Evolutionary conservation across 345 rosid species (phyloP).

Genomic region (Dovyalis caffra): DNA sequence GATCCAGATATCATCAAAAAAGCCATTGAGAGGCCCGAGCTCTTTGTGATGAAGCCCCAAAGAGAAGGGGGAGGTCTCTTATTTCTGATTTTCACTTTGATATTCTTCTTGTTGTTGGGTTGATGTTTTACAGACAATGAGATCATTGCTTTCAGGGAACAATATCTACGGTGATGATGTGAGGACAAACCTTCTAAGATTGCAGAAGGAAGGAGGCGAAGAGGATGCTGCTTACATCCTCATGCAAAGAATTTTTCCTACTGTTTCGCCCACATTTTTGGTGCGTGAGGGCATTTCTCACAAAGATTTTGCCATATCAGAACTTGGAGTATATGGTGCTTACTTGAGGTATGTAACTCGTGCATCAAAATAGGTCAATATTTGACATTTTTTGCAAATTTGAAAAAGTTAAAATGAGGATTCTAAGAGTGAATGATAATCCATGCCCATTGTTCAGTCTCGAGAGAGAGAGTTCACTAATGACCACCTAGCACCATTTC

Average conservation of each 20-base stretch:
- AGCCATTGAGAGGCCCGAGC: conserved; percentile 74
- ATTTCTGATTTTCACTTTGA: conserved; percentile 6
- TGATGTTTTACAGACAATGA: not conserved
- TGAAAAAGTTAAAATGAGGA: not conserved
- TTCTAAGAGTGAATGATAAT: not conserved
- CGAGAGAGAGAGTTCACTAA: not conserved
- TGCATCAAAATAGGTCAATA: conserved; percentile 2
- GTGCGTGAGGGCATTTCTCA: conserved; percentile 73
- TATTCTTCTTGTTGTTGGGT: not conserved
- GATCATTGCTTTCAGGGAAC: conserved; percentile 37
- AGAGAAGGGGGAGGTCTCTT: conserved; percentile 96
- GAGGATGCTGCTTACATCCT: conserved; percentile 92
- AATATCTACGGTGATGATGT: conserved; percentile 85
- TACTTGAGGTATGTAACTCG: conserved; percentile 65
- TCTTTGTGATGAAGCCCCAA: conserved; percentile 94
- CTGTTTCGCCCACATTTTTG: conserved; percentile 53
- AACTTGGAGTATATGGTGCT: conserved; percentile 84
- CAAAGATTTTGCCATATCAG: conserved; percentile 73
- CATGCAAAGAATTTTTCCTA: conserved; percentile 96
- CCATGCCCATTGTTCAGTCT: not conserved
- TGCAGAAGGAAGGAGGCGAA: conserved; percentile 60
- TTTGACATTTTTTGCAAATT: no score
- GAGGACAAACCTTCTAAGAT: conserved; percentile 62
- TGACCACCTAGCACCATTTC: not conserved
- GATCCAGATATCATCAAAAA: conserved; percentile 51